phyloP scores from a whole-genome alignment of 1,284 basidiomycete genomes.

The Ganoderma sinense region DNA sequence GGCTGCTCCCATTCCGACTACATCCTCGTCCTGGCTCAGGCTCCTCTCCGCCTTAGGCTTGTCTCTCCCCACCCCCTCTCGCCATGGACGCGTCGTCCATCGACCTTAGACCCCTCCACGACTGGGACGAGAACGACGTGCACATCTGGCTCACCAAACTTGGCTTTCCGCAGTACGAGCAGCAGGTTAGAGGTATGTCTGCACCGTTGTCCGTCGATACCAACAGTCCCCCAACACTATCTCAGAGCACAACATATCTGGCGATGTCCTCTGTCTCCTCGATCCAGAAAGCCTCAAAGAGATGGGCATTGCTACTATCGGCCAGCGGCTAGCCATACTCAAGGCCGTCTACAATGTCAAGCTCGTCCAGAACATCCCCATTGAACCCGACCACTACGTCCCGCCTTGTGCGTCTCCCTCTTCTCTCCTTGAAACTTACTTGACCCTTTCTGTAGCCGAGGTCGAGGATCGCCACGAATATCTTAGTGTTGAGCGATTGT shows the following conservation, averaged over 20 bases:
- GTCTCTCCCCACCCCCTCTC: slow-evolving; percentile 22
- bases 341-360: slow-evolving; percentile 92
- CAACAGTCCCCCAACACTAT: slow-evolving; percentile 19
- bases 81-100: slow-evolving; percentile 46
- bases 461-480: slow-evolving; percentile 66
- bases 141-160: slow-evolving; percentile 77
- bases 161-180: slow-evolving; percentile 85
- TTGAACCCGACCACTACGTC: slow-evolving; percentile 88
- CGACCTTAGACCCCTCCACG: slow-evolving; percentile 60
- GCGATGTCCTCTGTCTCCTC: slow-evolving; percentile 85
- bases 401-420: slow-evolving; percentile 78
- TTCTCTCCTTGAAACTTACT: slow-evolving; percentile 1
- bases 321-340: slow-evolving; percentile 88
- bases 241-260: slow-evolving; percentile 86
- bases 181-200: slow-evolving; percentile 67
- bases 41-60: slow-evolving; percentile 24
- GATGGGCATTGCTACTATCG: slow-evolving; percentile 85
- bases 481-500: slow-evolving; percentile 72
- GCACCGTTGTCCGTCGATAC: slow-evolving; percentile 25
- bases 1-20: slow-evolving; percentile 28
- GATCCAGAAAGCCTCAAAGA: slow-evolving; percentile 86
- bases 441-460: slow-evolving; percentile 58
- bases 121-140: slow-evolving; percentile 88
- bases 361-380: slow-evolving; percentile 80
- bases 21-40: slow-evolving; percentile 23